Evolutionary conservation across 176 grass and related monocot genomes (phyloP).

Genomic region (Musa itinerans): DNA sequence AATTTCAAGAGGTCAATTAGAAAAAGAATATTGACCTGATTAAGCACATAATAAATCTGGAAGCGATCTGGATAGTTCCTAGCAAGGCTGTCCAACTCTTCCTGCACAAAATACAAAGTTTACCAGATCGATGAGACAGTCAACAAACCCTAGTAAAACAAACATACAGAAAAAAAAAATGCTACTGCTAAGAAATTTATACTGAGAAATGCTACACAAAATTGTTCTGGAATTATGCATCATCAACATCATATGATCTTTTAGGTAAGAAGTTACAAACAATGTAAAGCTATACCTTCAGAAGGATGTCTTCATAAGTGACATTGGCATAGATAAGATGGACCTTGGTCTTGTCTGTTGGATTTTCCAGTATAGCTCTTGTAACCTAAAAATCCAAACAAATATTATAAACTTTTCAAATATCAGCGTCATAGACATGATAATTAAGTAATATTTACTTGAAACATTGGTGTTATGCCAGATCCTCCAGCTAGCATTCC

Average conservation of each 20-base stretch:
- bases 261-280: neutral
- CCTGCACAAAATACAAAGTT: conserved; percentile 42
- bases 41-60: conserved; percentile 84
- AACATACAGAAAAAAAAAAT: neutral
- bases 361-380: conserved; percentile 91
- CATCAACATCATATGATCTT: neutral
- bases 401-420: neutral
- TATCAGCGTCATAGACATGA: neutral
- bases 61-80: conserved; percentile 52
- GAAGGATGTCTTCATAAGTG: conserved; percentile 84
- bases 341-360: conserved; percentile 62
- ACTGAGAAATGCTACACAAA: too few species aligned
- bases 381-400: conserved; percentile 49
- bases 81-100: conserved; percentile 72
- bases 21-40: conserved; percentile 46
- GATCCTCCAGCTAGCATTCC: conserved; percentile 98
- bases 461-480: conserved; percentile 97
- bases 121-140: conserved; percentile 3
- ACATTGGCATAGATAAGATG: conserved; percentile 95
- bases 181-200: neutral
- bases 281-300: conserved; percentile 46
- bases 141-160: neutral
- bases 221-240: neutral
- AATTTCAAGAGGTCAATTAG: neutral
- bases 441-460: conserved; percentile 39